Conservation (phyloP, 2,329 filamentous ascomycete genomes). For the Fonsecaea nubica region DNA sequence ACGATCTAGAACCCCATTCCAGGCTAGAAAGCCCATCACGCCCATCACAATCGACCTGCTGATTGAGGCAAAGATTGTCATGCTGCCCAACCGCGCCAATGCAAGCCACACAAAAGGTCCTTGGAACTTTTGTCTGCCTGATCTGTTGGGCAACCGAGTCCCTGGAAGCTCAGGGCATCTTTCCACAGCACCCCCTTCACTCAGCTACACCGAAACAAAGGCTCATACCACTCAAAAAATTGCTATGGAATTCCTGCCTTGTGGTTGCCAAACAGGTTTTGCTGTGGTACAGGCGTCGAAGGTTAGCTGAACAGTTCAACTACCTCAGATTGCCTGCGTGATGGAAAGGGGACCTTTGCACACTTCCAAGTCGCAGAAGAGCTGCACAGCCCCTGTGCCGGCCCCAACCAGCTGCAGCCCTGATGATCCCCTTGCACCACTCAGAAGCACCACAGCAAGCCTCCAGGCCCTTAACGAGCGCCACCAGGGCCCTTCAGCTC, state of each 20-base stretch:
- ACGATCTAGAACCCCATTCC: background rate
- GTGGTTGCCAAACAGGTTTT: background rate
- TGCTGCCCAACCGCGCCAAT: background rate
- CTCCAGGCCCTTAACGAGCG: background rate
- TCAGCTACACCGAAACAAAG: background rate
- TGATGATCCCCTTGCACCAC: background rate
- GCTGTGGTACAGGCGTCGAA: background rate
- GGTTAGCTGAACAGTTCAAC: background rate
- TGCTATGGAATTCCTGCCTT: background rate
- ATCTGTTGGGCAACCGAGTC: too few relatives aligned
- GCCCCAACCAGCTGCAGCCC: background rate
- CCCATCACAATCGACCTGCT: background rate
- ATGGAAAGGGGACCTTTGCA: background rate
- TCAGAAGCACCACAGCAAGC: background rate
- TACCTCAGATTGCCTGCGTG: background rate
- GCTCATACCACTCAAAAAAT: background rate
- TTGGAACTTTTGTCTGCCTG: background rate
- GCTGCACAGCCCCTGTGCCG: background rate
- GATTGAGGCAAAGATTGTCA: background rate
- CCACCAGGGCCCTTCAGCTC: background rate
- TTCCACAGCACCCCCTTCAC: too few relatives aligned
- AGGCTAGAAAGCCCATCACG: too few relatives aligned
- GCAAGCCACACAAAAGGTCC: constrained; percentile 4
- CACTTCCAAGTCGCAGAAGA: background rate
- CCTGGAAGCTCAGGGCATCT: too few relatives aligned